Evolutionary conservation across 305 asterid species (phyloP), one percentile per base, ranked within the genome.

Genomic region (Fraxinus velutina): DNA sequence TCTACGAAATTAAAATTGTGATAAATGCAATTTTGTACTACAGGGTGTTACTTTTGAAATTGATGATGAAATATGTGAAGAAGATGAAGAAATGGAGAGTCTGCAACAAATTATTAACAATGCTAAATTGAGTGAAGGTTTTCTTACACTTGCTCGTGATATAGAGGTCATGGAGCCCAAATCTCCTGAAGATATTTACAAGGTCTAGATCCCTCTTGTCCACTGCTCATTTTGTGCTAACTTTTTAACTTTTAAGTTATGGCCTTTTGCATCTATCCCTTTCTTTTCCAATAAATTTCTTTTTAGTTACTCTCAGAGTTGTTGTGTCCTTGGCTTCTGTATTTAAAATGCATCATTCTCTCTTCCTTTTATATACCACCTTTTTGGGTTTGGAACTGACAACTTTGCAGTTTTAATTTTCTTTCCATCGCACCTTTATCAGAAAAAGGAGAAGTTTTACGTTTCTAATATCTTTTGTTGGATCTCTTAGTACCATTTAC

Each of bases 111-210:
- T 93, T 55, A 89, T 96, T 85, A 92, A 90, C 86, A 96, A 93
- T 86, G 30, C 91, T 32, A 94, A 93, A 90, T 82, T 94, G 89
- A 93, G 86, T 88, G 98, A 96, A 88, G 99, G 99, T 37, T 96
- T 86, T 88, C 98, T 96, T 82, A 89, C 98, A 36, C 98, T 96
- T 89, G 99, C 98, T 81, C 97, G 97, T 44, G 99, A 96, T 88
- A 93, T 96, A 77, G 99, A 94, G 88, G 99, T 96, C 82, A 96
- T 94, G 98, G 99, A 96, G 89, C 92, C 99, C 78, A 96, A 94
- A 88, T 92, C 97, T 81, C 99, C 98, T 10, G 99, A 94, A 62
- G 99, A 96, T 83, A 94, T 96, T 70, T 96, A 93, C 89, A 96
- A 96, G 97, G 99, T 95, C 73, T 77, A 68, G 33, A 78, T 80